Evolutionary conservation across 1,284 basidiomycete genomes (phyloP), one percentile per base, ranked within the genome.

Genomic region (Sporisorium reilianum): DNA sequence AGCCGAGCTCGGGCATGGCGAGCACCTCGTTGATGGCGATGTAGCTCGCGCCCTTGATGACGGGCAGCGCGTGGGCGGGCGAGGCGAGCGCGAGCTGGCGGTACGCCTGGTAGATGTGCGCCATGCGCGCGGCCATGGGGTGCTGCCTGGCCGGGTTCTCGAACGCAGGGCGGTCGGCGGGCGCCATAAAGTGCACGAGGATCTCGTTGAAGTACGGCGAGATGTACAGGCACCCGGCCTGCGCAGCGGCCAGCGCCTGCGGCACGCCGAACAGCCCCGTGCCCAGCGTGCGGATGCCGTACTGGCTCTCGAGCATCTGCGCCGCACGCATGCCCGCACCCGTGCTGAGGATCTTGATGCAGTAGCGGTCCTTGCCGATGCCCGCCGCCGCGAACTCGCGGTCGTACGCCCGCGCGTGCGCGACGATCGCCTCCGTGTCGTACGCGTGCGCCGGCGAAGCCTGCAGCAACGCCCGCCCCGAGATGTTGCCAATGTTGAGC

Each of bases 321-420:
- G 83, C 80, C n/a, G 85, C 85, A 38, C 73, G 75, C 56, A 85
- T 80, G 36, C 81, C 84, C 8, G 83, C 76, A 9, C 80, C 80
- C 8, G 85, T 85, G 36, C 78, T 64, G 34, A 84, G 85, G 48
- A 85, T 79, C 71, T 85, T 85, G 78, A 85, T 82, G 66, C 80
- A 82, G 75, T 78, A 84, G 34, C 80, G 69, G 41, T 84, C 82
- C 40, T 75, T 34, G 9, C 49, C 41, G 44, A 66, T 67, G 1
- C 64, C 70, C 18, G 28, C 50, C 2, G 51, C 53, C 2, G 53
- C 61, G 14, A 70, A 70, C 49, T 70, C 61, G 53, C 48, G 40
- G 20, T 53, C 61, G 49, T 70, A 70, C 6, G 61, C 57, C n/a
- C 64, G 50, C 12, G 67, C 67, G 25, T 70, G 67, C 2, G 42